These are phyloP conservation scores for Plasmodium fragile DNA, from an alignment of 169 alveolate species.

Conservation along the genomic window DNA sequence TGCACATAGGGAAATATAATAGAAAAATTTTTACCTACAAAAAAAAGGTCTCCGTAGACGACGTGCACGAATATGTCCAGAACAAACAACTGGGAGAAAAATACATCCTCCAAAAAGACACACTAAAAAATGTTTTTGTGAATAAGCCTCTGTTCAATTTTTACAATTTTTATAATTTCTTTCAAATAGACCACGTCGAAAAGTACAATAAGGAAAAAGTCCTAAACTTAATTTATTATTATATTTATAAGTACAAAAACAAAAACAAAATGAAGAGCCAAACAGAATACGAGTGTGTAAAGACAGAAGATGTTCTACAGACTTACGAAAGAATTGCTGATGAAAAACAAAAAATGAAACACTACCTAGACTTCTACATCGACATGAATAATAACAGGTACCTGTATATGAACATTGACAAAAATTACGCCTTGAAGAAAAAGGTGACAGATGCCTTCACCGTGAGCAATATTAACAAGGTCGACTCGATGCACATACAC, in stretches of 20 bases:
- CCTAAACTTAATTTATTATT: constrained; percentile 67
- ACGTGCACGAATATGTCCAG: constrained; percentile 39
- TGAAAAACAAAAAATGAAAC: constrained; percentile 65
- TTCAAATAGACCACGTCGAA: constrained; percentile 76
- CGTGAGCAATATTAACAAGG: constrained; percentile 67
- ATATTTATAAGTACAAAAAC: constrained; percentile 69
- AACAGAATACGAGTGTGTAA: constrained; percentile 44
- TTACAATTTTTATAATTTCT: constrained; percentile 69
- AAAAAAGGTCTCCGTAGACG: constrained; percentile 49
- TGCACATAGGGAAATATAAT: constrained; percentile 72
- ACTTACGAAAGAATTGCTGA: constrained; percentile 43
- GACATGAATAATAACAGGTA: constrained; percentile 73
- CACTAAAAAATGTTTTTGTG: constrained; percentile 70
- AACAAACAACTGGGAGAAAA: constrained; percentile 48
- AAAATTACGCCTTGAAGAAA: constrained; percentile 71
- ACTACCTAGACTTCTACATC: constrained; percentile 56
- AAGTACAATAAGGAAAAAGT: constrained; percentile 70
- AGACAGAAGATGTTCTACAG: constrained; percentile 25
- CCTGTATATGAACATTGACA: constrained; percentile 64
- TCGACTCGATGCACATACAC: constrained; percentile 74
- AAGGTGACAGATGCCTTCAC: constrained; percentile 70
- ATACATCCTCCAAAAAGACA: constrained; percentile 62
- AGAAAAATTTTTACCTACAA: constrained; percentile 61
- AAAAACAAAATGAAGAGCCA: constrained; percentile 36
- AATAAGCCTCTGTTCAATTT: constrained; percentile 74